These are phyloP conservation scores for Iris pallida DNA, from an alignment of 116 monocot species.

Conservation along the genomic window DNA sequence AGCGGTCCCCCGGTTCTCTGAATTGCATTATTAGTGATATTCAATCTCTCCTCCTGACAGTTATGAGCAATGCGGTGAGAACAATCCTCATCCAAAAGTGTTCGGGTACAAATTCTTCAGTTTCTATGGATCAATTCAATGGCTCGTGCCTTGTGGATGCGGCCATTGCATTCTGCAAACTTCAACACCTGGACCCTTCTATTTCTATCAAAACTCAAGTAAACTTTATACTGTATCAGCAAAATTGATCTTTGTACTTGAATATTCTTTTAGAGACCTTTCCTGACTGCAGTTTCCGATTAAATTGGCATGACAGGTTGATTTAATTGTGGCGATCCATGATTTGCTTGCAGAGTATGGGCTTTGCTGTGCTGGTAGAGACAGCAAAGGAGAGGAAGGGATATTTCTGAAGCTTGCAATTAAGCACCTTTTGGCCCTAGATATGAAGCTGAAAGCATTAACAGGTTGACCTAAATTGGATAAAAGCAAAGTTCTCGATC, in stretches of 20 bases:
- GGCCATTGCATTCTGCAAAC: conserved; percentile 83
- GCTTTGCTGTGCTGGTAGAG: conserved; percentile 94
- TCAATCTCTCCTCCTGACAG: conserved; percentile 61
- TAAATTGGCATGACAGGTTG: conserved; percentile 43
- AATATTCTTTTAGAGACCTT: too few species aligned
- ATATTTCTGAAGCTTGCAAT: conserved; percentile 93
- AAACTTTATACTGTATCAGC: conserved; percentile 9
- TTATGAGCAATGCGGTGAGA: conserved; percentile 54
- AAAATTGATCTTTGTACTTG: neutral
- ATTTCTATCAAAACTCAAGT: conserved; percentile 76
- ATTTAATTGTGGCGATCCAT: conserved; percentile 82
- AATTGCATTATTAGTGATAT: conserved; percentile 51
- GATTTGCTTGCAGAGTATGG: conserved; percentile 97
- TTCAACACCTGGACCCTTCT: conserved; percentile 78
- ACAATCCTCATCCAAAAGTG: conserved; percentile 34
- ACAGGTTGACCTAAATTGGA: conserved; percentile 25
- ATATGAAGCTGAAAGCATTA: conserved; percentile 78
- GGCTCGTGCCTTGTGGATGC: conserved; percentile 72
- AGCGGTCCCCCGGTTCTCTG: conserved; percentile 36
- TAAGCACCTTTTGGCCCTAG: conserved; percentile 85
- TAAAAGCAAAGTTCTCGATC: conserved; percentile 5
- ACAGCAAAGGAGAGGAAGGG: conserved; percentile 82
- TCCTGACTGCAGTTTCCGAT: conserved; percentile 2
- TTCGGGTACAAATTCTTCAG: conserved; percentile 24
- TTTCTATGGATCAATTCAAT: conserved; percentile 53